Evolutionary conservation across 2,329 filamentous ascomycete species (phyloP).

Genomic region (Neofusicoccum laricinum): DNA sequence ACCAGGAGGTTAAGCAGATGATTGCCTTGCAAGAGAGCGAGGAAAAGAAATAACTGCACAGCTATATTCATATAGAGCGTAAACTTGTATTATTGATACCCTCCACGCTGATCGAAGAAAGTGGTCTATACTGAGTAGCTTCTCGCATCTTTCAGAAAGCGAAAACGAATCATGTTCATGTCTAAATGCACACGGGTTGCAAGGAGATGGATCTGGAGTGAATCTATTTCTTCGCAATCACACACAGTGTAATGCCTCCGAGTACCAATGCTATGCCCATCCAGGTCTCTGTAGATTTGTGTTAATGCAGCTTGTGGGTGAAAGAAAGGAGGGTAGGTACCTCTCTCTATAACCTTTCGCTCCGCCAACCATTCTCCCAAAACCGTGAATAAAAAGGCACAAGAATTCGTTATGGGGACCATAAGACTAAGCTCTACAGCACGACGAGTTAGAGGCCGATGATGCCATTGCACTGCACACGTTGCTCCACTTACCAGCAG

Average conservation of each 20-base stretch:
- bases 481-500: slow-evolving; percentile 69
- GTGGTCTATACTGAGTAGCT: too few species aligned
- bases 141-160: too few species aligned
- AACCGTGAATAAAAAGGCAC: slow-evolving; percentile 95
- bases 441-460: neutral
- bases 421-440: slow-evolving; percentile 79
- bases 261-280: slow-evolving; percentile 78
- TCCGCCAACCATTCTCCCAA: slow-evolving; percentile 94
- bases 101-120: too few species aligned
- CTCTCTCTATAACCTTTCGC: slow-evolving; percentile 79
- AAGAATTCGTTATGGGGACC: slow-evolving; percentile 89
- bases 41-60: neutral
- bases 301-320: slow-evolving; percentile 15
- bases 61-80: neutral
- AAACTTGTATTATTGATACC: neutral
- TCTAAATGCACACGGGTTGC: neutral
- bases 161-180: neutral
- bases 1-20: slow-evolving; percentile 70
- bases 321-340: slow-evolving; percentile 46
- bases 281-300: slow-evolving; percentile 64
- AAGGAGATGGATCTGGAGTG: neutral
- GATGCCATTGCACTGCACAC: neutral
- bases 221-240: slow-evolving; percentile 52
- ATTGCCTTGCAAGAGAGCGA: slow-evolving; percentile 42
- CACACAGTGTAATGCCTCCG: slow-evolving; percentile 77